These are phyloP conservation scores for Ampelomyces quisqualis DNA, from an alignment of 2,329 filamentous ascomycete species.

Conservation along the genomic window DNA sequence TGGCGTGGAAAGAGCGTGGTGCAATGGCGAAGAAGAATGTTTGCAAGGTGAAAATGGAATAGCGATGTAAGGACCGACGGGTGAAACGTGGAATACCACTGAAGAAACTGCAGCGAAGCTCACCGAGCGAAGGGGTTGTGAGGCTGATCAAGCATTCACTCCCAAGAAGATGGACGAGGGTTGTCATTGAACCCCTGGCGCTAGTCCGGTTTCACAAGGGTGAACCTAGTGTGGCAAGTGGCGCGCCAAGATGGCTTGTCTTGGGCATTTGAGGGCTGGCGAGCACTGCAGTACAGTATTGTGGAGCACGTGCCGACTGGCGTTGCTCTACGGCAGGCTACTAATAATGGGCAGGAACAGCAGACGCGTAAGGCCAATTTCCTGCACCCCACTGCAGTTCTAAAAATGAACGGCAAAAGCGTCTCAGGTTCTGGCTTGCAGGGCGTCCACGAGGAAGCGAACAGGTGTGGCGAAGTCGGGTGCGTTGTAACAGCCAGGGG, in stretches of 20 bases:
- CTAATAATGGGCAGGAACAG: conserved; percentile 2
- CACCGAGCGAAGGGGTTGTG: conserved; percentile 34
- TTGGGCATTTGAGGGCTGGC: neutral
- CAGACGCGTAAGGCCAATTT: conserved; percentile 22
- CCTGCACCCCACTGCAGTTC: conserved; percentile 15
- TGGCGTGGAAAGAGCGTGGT: conserved; percentile 20
- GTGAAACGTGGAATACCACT: conserved; percentile 30
- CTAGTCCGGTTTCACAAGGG: conserved; percentile 27
- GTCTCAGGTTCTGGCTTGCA: conserved; percentile 3
- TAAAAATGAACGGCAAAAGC: conserved; percentile 19
- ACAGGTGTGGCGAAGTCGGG: conserved; percentile 18
- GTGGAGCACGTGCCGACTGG: neutral
- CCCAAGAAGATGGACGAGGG: conserved; percentile 26
- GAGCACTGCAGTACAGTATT: neutral
- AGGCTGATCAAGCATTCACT: conserved; percentile 24
- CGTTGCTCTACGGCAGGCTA: neutral
- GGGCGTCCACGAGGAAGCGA: conserved; percentile 6
- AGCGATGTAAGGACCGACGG: conserved; percentile 32
- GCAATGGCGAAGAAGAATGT: conserved; percentile 26
- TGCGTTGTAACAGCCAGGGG: conserved; percentile 17
- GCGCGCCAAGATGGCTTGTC: conserved; percentile 1
- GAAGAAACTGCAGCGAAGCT: conserved; percentile 39
- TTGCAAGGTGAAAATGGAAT: conserved; percentile 22
- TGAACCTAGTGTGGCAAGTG: conserved; percentile 8
- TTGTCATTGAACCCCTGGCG: conserved; percentile 24